Base-by-base conservation (phyloP, 768 basidiomycete genomes). In the Tylopilus balloui region DNA sequence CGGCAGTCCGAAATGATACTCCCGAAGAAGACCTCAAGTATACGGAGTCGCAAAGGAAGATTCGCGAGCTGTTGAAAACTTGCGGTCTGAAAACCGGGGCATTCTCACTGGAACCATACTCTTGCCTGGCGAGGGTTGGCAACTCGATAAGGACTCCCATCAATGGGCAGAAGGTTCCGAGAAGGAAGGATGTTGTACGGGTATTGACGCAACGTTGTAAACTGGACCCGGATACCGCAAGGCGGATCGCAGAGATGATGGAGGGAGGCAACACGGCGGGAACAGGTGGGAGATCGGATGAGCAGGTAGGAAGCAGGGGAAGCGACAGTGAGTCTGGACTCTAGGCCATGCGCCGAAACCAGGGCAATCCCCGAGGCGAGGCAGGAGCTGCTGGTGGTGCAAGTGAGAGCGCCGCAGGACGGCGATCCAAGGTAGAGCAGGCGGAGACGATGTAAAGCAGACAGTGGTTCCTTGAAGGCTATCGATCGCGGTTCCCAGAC, bases 171-270 rank as follows among this genome's bases (percentile, higher is more conserved):
- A 52, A 1, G 34, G 46, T n/a, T 21, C 54, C 62, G 6, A 62
- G 50, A 23, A 51, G 36, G 42, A 62, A 24, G 44, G 51, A 64
- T 7, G 23, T 63, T 3, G 5, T 59, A 36, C 43, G 48, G 32
- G 45, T 58, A 27, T 51, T 66, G 45, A 56, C 43, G 20, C n/a
- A 47, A 14, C 67, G 64, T 15, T 68, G 66, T 39, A 54, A 51
- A 31, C 48, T 68, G 55, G 59, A 65, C 21, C 42, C 45, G 12
- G 65, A 62, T 6, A 62, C 59, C 1, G 65, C 65, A 15, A 53
- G 38, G 36, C 53, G 27, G 44, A 50, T 66, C 11, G 67, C 45
- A 17, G 45, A 47, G 3, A 53, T 65, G 47, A 62, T 66, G 51
- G 53, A 45, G 27, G 50, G 48, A 9, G 47, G 45, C 19, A 63